A percentile compares a stretch with the other conserved stretches of the same genome.
Evolutionary conservation across 2,329 filamentous ascomycete species (phyloP).

Genomic region (Colletotrichum limetticola): DNA sequence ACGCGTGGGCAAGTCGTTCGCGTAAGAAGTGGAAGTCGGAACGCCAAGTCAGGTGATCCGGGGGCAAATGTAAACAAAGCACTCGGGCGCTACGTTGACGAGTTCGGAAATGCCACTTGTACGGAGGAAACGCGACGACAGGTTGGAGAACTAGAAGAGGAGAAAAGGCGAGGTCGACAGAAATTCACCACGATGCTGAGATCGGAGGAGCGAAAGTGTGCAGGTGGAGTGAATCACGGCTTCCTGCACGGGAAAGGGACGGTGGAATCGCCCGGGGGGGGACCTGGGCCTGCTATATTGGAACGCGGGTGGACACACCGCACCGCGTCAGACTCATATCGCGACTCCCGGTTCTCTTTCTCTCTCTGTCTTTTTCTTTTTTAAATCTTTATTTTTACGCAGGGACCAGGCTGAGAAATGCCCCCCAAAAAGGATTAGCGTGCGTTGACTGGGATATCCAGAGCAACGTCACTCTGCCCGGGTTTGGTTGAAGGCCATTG

Average conservation of each 20-base stretch:
- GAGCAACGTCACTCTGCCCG: slow-evolving; percentile 30
- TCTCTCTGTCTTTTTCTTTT: slow-evolving; percentile 20
- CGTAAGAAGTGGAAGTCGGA: background rate
- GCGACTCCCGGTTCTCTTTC: slow-evolving; percentile 6
- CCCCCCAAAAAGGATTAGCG: slow-evolving; percentile 20
- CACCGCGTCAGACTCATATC: slow-evolving; percentile 31
- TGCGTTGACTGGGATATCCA: background rate
- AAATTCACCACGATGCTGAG: slow-evolving; percentile 24
- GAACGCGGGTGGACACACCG: slow-evolving; percentile 29
- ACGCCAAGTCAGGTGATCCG: slow-evolving; percentile 34
- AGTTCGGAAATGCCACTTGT: background rate
- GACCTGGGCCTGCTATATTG: slow-evolving; percentile 32
- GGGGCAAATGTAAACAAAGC: slow-evolving; percentile 34
- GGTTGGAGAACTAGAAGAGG: background rate
- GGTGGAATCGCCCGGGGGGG: slow-evolving; percentile 20
- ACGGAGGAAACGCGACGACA: background rate
- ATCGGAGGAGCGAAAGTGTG: slow-evolving; percentile 25
- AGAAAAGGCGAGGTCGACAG: background rate
- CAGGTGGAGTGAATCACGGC: slow-evolving; percentile 33
- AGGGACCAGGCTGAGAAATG: background rate
- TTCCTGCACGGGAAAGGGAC: slow-evolving; percentile 34
- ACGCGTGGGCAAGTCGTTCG: slow-evolving; percentile 17
- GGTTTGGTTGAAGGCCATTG: slow-evolving; percentile 16
- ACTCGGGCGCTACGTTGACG: background rate
- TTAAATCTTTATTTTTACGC: background rate